phyloP scores from a whole-genome alignment of 164 flowering plant genomes.

The Kalanchoe fedtschenkoi region DNA sequence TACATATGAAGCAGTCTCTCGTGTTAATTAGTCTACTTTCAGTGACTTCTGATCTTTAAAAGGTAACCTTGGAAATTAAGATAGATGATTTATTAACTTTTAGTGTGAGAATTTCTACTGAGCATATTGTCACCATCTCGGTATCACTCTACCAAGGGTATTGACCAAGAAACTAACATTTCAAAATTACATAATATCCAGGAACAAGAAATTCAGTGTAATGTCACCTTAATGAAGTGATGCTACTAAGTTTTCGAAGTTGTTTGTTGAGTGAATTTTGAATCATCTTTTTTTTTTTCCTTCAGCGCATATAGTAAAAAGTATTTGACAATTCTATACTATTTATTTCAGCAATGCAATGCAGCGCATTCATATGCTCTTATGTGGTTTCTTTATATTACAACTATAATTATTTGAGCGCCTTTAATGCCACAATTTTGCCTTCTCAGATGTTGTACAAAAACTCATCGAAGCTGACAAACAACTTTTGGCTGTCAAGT shows the following conservation, averaged over 20 bases:
- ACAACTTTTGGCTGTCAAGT: conserved; percentile 49
- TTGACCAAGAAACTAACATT: too few species aligned
- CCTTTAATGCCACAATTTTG: not conserved
- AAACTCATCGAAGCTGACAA: conserved; percentile 39
- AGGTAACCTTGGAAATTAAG: too few species aligned
- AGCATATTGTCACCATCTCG: not conserved
- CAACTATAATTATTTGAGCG: conserved; percentile 1
- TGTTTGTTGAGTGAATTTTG: too few species aligned
- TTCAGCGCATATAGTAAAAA: too few species aligned
- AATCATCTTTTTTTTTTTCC: not conserved
- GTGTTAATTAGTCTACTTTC: not conserved
- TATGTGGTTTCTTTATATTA: not conserved
- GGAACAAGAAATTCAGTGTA: too few species aligned
- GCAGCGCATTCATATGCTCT: not conserved
- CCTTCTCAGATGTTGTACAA: conserved; percentile 41
- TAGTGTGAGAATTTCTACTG: not conserved
- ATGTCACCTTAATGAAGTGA: too few species aligned
- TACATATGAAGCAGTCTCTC: not conserved
- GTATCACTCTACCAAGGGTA: too few species aligned
- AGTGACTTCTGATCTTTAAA: not conserved
- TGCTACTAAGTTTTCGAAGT: too few species aligned
- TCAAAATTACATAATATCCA: too few species aligned
- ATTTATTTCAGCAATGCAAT: too few species aligned
- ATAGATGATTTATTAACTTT: too few species aligned
- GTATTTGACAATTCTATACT: not conserved